A percentile compares a stretch with the other conserved stretches of the same genome.
phyloP scores from a whole-genome alignment of 2,329 filamentous ascomycete species.

The Onygenales sp. region DNA sequence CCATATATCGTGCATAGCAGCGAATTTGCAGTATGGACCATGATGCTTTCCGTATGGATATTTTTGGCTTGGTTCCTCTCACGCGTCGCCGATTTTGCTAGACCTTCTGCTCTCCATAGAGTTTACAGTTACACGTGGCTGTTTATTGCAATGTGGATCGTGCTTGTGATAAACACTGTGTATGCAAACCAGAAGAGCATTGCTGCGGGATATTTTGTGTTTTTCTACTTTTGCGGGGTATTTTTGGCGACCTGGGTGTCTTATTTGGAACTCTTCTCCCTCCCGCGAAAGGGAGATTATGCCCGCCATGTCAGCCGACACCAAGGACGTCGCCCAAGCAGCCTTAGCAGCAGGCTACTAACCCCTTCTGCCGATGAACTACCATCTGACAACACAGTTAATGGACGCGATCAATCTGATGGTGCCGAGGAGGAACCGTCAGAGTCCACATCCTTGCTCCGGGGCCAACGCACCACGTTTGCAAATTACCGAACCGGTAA shows the following conservation, averaged over 20 bases:
- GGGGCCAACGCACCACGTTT: conserved; percentile 44
- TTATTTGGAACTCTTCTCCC: conserved; percentile 68
- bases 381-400: conserved; percentile 10
- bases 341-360: conserved; percentile 34
- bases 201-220: conserved; percentile 67
- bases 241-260: conserved; percentile 67
- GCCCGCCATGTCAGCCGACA: conserved; percentile 47
- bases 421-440: conserved; percentile 31
- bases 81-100: conserved; percentile 64
- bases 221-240: conserved; percentile 67
- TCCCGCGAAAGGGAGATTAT: conserved; percentile 63
- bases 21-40: conserved; percentile 77
- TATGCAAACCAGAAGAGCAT: conserved; percentile 66
- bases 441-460: conserved; percentile 49
- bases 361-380: conserved; percentile 32
- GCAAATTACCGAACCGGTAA: conserved; percentile 40
- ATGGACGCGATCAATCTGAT: conserved; percentile 12
- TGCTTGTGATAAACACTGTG: conserved; percentile 63
- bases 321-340: conserved; percentile 11
- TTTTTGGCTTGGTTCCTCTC: conserved; percentile 75
- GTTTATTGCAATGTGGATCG: conserved; percentile 62
- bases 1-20: conserved; percentile 87
- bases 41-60: conserved; percentile 75
- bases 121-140: conserved; percentile 78
- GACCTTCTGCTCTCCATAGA: conserved; percentile 79